These are phyloP conservation scores for Myriangium duriaei DNA, from an alignment of 2,329 filamentous ascomycete species.

Conservation along the genomic window DNA sequence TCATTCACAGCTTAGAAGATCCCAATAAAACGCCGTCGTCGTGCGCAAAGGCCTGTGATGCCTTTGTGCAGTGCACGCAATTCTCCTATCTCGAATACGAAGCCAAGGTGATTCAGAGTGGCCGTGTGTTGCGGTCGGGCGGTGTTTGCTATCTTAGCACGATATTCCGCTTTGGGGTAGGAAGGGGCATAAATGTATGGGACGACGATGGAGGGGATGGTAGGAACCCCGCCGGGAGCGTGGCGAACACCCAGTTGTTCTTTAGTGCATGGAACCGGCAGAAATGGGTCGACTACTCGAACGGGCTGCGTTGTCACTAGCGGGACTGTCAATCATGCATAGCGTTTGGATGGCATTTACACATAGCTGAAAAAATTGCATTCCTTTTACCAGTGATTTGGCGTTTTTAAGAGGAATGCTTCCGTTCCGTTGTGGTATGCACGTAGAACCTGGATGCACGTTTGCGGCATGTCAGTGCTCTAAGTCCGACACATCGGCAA, in stretches of 20 bases:
- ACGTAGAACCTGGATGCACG: no score
- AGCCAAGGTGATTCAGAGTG: conserved; percentile 1
- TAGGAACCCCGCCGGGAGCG: conserved; percentile 1
- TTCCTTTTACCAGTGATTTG: no score
- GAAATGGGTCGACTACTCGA: conserved; percentile 2
- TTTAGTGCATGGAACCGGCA: conserved; percentile 6
- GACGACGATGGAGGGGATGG: conserved; percentile 14
- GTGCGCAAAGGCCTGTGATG: conserved; percentile 10
- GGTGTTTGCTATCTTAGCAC: conserved; percentile 15
- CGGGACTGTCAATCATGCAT: not conserved
- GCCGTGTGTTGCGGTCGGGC: conserved; percentile 3
- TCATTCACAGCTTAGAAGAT: conserved; percentile 7
- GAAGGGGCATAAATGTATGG: conserved; percentile 8
- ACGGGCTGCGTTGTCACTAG: not conserved
- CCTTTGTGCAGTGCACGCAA: conserved; percentile 9
- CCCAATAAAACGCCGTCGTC: conserved; percentile 10
- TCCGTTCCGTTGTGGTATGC: no score
- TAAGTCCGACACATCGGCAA: no score
- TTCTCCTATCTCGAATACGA: conserved; percentile 15
- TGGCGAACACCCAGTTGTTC: conserved; percentile 6
- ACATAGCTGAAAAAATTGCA: not conserved
- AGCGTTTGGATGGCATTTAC: not conserved
- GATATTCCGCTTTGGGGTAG: conserved; percentile 14
- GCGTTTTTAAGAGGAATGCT: no score
- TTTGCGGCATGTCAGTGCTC: no score